Base-by-base conservation (phyloP, 2,329 filamentous ascomycete genomes). In the Colletotrichum agaves region DNA sequence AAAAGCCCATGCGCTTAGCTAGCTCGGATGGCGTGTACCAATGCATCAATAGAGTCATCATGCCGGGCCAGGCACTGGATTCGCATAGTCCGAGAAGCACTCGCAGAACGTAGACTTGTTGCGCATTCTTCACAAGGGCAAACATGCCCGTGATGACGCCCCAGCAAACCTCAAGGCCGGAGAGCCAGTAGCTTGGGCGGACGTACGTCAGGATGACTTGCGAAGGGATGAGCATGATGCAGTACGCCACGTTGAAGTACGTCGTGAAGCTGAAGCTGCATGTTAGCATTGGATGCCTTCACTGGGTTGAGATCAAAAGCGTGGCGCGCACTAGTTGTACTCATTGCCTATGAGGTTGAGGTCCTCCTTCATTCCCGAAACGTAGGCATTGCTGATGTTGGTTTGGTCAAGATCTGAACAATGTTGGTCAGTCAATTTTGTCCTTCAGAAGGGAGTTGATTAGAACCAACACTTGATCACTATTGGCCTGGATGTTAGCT, bases 1-100 rank as follows among this genome's bases (percentile, higher is more conserved):
- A 83, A 52, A 84, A 79, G 53, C 80, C 81, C 1, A 80, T 78
- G 10, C 87, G 81, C 71, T 88, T 88, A 60, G 84, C 87, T 0
- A 84, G 79, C 41, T 68, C 65, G 5, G 61, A 64, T 6, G 61
- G 53, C 70, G 75, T 74, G 65, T 83, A 84, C 82, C 82, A 84
- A 2, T 77, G 79, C 7, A 81, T 79, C 44, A 84, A 78, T 0
- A 80, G 78, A 49, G 80, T 81, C 62, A 68, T 60, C 65, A 68
- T 68, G 8, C 65, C 65, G 10, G 65, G 65, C 61, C 62, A 65
- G 61, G 78, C 80, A 7, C 75, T 74, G n/a, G 76, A 77, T 70
- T 81, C 79, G 37, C 77, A 78, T 5, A 83, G 72, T 1, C 81
- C 81, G 57, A 83, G 76, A 47, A 83, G 75, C 72, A 83, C 82